Conservation (phyloP, 2,329 filamentous ascomycete species). For the Chlorencoelia australis region DNA sequence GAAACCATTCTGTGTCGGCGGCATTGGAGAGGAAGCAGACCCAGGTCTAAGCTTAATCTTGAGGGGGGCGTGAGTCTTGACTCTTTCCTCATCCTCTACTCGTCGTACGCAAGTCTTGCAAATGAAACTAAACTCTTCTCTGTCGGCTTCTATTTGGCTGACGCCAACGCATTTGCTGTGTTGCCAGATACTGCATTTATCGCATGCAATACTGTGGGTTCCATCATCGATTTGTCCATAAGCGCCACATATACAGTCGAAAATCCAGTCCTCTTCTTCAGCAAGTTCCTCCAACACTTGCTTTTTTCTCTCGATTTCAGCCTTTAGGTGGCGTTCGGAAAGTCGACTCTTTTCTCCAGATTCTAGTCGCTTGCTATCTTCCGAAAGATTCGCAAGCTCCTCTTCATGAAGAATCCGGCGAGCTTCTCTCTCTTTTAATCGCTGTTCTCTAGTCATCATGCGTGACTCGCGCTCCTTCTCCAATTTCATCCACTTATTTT, state of each 20-base stretch:
- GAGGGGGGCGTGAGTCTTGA: slow-evolving; percentile 49
- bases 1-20: slow-evolving; percentile 16
- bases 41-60: slow-evolving; percentile 46
- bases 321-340: slow-evolving; percentile 72
- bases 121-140: slow-evolving; percentile 78
- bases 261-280: slow-evolving; percentile 72
- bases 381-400: slow-evolving; percentile 69
- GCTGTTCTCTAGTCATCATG: slow-evolving; percentile 74
- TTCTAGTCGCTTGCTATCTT: slow-evolving; percentile 55
- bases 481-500: slow-evolving; percentile 45
- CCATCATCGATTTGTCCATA: slow-evolving; percentile 93
- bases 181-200: slow-evolving; percentile 92
- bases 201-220: slow-evolving; percentile 86
- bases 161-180: slow-evolving; percentile 89
- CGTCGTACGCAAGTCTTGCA: slow-evolving; percentile 68
- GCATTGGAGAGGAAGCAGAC: slow-evolving; percentile 33
- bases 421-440: slow-evolving; percentile 74
- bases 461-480: slow-evolving; percentile 70
- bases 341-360: slow-evolving; percentile 48
- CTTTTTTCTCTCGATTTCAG: slow-evolving; percentile 70
- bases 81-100: slow-evolving; percentile 48
- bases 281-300: slow-evolving; percentile 64
- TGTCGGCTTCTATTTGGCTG: slow-evolving; percentile 66
- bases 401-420: slow-evolving; percentile 78
- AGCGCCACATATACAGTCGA: slow-evolving; percentile 86